Base-by-base conservation (phyloP, 2,329 filamentous ascomycete species). In the Phialophora expanda region DNA sequence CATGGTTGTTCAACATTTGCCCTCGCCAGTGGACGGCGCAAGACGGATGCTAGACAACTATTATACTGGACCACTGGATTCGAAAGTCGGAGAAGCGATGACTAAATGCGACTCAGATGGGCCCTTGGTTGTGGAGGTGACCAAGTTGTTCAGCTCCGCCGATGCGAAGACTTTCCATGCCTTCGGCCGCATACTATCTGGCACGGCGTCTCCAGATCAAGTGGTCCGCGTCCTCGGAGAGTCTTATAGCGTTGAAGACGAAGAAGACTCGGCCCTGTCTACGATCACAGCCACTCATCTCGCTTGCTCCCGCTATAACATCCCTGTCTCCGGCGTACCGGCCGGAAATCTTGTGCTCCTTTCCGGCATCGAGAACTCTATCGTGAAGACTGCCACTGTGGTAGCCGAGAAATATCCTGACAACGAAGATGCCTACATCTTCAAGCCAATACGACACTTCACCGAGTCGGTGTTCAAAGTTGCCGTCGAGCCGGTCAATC, bases 401-500 rank as follows among this genome's bases (percentile, higher is more conserved):
- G 88, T 99, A 32, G 87, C 92, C 1, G 87, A 88, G 46, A 90
- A 88, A 70, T 84, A 97, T 8, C 90, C 92, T 28, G 90, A 96
- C 60, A 88, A 95, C 55, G 94, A 98, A 77, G 93, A 96, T 68
- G 93, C 92, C 0, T 96, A 96, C 78, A 96, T 99, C 74, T 98
- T 99, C 85, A 90, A 89, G 70, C 94, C 95, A 0, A 86, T 99
- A 66, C 88, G 89, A 8, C 95, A 99, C 80, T 96, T 98, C 79
- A 98, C 95, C 34, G 92, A 99, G 77, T 97, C 94, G 0, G 93
- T 99, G 0, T 90, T 99, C 79, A 99, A 99, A 81, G 90, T 99
- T 38, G 95, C 95, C 0, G 94, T 99, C 8, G 95, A 99, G 80
- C 95, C 95, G 0, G 95, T 99, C 78, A 99, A 98, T 76, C 95